These are phyloP conservation scores for Xylaria castorea DNA, from an alignment of 495 filamentous ascomycete species.

Conservation along the genomic window DNA sequence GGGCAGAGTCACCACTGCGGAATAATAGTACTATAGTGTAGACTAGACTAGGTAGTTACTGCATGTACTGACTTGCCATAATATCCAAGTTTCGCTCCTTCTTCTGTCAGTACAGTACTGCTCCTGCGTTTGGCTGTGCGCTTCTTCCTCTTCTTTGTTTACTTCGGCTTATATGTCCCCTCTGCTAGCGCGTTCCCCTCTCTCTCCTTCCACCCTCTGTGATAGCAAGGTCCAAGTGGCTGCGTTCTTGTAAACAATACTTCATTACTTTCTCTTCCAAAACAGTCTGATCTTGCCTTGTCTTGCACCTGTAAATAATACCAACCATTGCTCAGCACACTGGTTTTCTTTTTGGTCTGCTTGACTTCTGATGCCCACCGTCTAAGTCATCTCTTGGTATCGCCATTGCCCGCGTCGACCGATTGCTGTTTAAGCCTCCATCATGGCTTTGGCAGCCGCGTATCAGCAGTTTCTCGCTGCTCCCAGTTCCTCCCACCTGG, in stretches of 20 bases:
- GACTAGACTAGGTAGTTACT: background rate
- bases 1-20: conserved; percentile 10
- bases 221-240: background rate
- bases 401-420: background rate
- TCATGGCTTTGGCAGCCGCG: conserved; percentile 68
- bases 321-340: background rate
- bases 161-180: conserved; percentile 8
- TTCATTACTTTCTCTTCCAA: background rate
- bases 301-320: conserved; percentile 5
- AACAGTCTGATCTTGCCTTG: background rate
- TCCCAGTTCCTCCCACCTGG: conserved; percentile 69
- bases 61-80: background rate
- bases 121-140: conserved; percentile 16
- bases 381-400: conserved; percentile 7
- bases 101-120: background rate
- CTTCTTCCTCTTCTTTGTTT: conserved; percentile 21
- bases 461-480: conserved; percentile 82
- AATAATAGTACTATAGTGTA: background rate
- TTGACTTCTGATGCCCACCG: background rate
- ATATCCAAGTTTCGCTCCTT: conserved; percentile 10
- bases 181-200: conserved; percentile 10
- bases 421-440: conserved; percentile 28
- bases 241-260: conserved; percentile 16
- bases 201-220: background rate
- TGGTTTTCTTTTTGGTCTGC: conserved; percentile 15